Conservation (phyloP, 2,329 filamentous ascomycete genomes). For the Cercospora zeae-maydis region DNA sequence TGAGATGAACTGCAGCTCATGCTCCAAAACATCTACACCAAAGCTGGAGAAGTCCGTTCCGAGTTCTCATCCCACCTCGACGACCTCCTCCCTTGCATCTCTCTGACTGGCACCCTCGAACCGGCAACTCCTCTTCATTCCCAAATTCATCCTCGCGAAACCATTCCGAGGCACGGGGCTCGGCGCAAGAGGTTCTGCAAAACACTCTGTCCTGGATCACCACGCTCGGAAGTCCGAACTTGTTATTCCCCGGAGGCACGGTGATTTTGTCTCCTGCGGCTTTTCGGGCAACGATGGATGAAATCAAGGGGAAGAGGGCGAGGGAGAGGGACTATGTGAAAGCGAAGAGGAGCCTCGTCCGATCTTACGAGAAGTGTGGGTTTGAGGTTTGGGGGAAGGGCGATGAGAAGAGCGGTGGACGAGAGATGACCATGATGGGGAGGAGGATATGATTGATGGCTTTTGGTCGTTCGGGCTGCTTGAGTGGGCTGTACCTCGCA, state of each 20-base stretch:
- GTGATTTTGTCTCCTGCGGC: not conserved
- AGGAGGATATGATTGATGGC: not conserved
- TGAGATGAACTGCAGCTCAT: not conserved
- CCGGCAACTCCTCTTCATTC: not conserved
- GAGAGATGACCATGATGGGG: not conserved
- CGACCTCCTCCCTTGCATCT: not conserved
- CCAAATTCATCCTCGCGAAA: not conserved
- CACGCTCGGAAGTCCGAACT: not conserved
- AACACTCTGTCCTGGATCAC: not conserved
- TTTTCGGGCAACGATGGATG: not conserved
- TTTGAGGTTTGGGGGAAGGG: not conserved
- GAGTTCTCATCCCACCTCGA: not conserved
- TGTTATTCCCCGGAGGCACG: not conserved
- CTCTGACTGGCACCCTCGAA: not conserved
- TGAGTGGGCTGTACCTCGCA: no score
- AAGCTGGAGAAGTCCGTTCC: not conserved
- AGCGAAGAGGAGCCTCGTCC: not conserved
- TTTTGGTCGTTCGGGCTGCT: no score
- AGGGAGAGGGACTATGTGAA: not conserved
- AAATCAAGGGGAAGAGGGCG: not conserved
- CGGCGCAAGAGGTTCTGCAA: not conserved
- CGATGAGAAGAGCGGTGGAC: not conserved
- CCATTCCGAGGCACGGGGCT: not conserved
- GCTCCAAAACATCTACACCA: constrained; percentile 5
- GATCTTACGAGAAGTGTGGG: not conserved